Evolutionary conservation across 768 basidiomycete species (phyloP), one percentile per base, ranked within the genome.

Genomic region (Jaapia argillacea): DNA sequence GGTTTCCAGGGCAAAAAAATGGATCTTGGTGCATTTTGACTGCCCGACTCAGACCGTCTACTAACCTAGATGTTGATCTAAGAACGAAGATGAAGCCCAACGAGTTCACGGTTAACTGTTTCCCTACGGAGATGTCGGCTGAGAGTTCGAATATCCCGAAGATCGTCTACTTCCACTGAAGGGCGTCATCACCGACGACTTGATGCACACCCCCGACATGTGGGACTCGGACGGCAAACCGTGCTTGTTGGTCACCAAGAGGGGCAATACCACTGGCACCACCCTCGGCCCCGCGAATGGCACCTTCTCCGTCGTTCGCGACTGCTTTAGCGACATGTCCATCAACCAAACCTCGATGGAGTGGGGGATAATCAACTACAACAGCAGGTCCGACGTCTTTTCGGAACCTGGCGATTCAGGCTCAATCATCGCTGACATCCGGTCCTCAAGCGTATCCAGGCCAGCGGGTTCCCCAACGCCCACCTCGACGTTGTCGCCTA

Each of bases 331-430:
- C 18, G 47, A 54, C 44, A 24, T 25, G 22, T 20, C 36, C 44
- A 24, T 25, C 23, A 6, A 45, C 31, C 43, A 44, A 28, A 54
- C 49, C 16, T 59, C 65, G 3, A 61, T 51, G 41, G 67, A 65
- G 51, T 50, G 41, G 48, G 49, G 41, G 67, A 54, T 69, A 31
- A 14, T 59, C 25, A 43, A 52, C 42, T 56, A 63, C 45, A 52
- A 59, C 49, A 45, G 45, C 40, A 48, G 62, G 45, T 52, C 53
- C 1, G 56, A 50, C 6, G 42, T 48, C 24, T 69, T 67, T 51
- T 63, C 63, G n/a, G 55, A 42, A 18, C 51, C 51, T 22, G 63
- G 64, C 10, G 65, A 67, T 51, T 67, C 64, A 39, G 67, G 67
- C 44, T 52, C 65, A 6, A 45, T 61, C 27, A 53, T 70, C 45